A percentile compares a stretch with the other conserved stretches of the same genome.
phyloP scores from a whole-genome alignment of 1,139 yeast genomes.

The Sugiyamaella japonica region DNA sequence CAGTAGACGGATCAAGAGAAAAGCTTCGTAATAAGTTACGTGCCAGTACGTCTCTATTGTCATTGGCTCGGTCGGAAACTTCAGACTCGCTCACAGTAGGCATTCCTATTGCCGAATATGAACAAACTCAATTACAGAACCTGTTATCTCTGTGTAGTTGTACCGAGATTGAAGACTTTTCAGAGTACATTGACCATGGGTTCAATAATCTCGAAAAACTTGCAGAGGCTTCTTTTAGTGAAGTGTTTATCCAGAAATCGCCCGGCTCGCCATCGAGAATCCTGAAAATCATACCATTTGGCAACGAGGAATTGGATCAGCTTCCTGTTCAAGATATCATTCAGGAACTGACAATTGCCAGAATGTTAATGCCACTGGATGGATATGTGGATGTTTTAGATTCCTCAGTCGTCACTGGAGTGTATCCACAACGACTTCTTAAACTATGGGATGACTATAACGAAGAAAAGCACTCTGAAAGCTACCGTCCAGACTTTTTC shows the following conservation, averaged over 20 bases:
- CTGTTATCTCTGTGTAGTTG: slow-evolving; percentile 43
- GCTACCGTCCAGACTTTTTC: slow-evolving; percentile 43
- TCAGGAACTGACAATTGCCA: slow-evolving; percentile 50
- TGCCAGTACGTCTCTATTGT: slow-evolving; percentile 53
- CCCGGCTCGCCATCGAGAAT: slow-evolving; percentile 32
- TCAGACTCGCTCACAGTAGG: slow-evolving; percentile 34
- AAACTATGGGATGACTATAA: slow-evolving; percentile 48
- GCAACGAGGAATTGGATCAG: slow-evolving; percentile 46
- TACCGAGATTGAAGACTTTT: slow-evolving; percentile 37
- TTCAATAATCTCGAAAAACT: slow-evolving; percentile 38
- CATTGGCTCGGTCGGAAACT: slow-evolving; percentile 38
- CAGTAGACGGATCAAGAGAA: slow-evolving; percentile 55
- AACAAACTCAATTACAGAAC: slow-evolving; percentile 36
- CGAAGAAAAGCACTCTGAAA: slow-evolving; percentile 36
- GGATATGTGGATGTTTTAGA: slow-evolving; percentile 48
- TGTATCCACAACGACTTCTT: slow-evolving; percentile 45
- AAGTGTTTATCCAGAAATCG: slow-evolving; percentile 42
- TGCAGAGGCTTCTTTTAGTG: slow-evolving; percentile 50
- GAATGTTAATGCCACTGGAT: slow-evolving; percentile 40
- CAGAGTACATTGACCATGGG: slow-evolving; percentile 33
- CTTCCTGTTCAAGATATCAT: slow-evolving; percentile 47
- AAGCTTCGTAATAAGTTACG: slow-evolving; percentile 54
- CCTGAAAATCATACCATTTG: slow-evolving; percentile 54
- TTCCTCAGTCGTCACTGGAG: slow-evolving; percentile 50
- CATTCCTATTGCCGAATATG: slow-evolving; percentile 38